Evolutionary conservation across 495 filamentous ascomycete species (phyloP).

Genomic region (Ramalina peruviana): DNA sequence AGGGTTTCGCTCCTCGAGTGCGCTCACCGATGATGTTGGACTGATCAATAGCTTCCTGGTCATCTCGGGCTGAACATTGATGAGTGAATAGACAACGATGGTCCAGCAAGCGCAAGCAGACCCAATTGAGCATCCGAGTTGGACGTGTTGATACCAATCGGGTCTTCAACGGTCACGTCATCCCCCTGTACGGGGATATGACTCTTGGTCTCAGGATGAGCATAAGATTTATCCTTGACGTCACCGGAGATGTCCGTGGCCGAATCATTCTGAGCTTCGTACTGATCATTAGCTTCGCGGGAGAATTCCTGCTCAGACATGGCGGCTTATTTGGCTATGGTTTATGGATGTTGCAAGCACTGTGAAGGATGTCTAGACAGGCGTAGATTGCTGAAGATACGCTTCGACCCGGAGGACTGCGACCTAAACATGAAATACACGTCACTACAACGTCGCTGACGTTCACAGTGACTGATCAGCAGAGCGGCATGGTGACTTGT

Average conservation of each 20-base stretch:
- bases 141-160: slow-evolving; percentile 26
- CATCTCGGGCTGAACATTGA: slow-evolving; percentile 29
- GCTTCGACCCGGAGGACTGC: too few species aligned
- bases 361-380: too few species aligned
- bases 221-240: slow-evolving; percentile 26
- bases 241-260: slow-evolving; percentile 10
- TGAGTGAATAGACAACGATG: background rate
- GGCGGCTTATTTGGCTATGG: too few species aligned
- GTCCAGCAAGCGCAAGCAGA: slow-evolving; percentile 16
- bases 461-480: too few species aligned
- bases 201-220: slow-evolving; percentile 25
- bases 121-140: slow-evolving; percentile 38
- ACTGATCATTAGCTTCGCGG: slow-evolving; percentile 14
- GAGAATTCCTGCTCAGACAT: too few species aligned
- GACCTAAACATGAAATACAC: too few species aligned
- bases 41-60: slow-evolving; percentile 37
- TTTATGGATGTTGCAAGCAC: too few species aligned
- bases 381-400: too few species aligned
- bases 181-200: slow-evolving; percentile 40
- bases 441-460: too few species aligned
- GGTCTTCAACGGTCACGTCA: slow-evolving; percentile 33
- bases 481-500: too few species aligned
- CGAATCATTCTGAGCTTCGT: slow-evolving; percentile 16
- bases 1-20: slow-evolving; percentile 32
- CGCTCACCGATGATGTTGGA: slow-evolving; percentile 33